phyloP scores from a whole-genome alignment of 1,284 basidiomycete species.

The Ceratobasidium sp. region DNA sequence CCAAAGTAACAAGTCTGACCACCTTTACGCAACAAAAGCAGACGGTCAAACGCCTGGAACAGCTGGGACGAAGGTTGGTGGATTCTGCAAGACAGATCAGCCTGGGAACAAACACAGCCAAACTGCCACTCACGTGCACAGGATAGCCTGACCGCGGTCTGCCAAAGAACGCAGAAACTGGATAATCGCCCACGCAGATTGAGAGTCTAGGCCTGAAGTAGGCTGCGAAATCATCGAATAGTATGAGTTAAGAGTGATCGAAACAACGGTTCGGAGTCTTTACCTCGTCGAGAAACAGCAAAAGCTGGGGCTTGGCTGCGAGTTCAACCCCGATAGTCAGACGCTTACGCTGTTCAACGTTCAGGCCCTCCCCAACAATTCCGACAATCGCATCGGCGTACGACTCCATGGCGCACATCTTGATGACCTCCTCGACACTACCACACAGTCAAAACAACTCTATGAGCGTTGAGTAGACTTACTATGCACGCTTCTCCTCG shows the following conservation, averaged over 20 bases:
- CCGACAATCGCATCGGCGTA: constrained; percentile 53
- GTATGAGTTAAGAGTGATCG: neutral
- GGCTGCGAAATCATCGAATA: constrained; percentile 49
- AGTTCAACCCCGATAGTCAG: constrained; percentile 67
- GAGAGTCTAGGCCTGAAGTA: constrained; percentile 65
- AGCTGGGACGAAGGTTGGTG: constrained; percentile 64
- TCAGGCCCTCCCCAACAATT: constrained; percentile 57
- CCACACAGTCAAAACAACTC: constrained; percentile 55
- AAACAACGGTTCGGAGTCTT: constrained; percentile 43
- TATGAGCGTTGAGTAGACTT: constrained; percentile 63
- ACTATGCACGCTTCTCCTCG: constrained; percentile 76
- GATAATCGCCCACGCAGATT: constrained; percentile 65
- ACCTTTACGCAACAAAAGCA: constrained; percentile 67
- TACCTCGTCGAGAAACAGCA: constrained; percentile 62
- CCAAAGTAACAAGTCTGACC: constrained; percentile 84
- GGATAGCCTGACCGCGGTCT: constrained; percentile 75
- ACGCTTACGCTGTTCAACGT: constrained; percentile 80
- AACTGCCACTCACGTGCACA: constrained; percentile 53
- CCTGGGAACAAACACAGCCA: neutral
- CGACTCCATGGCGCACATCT: constrained; percentile 2
- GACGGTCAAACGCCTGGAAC: constrained; percentile 76
- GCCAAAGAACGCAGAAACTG: constrained; percentile 70
- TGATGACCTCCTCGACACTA: constrained; percentile 2
- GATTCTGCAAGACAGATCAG: constrained; percentile 61
- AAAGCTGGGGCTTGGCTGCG: constrained; percentile 62